phyloP scores from a whole-genome alignment of 176 grass and related monocot genomes.

The Carex kokanica region DNA sequence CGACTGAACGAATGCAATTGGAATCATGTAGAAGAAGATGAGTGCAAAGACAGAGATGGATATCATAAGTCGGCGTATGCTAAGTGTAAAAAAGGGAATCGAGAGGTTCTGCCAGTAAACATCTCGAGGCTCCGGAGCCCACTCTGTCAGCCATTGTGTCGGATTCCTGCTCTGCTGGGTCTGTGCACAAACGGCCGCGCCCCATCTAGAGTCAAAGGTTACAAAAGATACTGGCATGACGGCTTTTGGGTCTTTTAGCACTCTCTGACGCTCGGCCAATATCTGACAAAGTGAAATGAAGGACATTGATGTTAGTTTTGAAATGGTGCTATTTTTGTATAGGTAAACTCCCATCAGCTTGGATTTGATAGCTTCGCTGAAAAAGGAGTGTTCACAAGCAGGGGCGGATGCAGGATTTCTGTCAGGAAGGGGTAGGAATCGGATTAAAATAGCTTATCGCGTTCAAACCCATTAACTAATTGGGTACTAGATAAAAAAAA shows the following conservation, averaged over 20 bases:
- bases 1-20: slow-evolving; percentile 94
- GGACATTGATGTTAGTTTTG: neutral
- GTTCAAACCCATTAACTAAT: no score
- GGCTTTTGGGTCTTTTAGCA: slow-evolving; percentile 83
- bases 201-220: slow-evolving; percentile 97
- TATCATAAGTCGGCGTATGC: slow-evolving; percentile 78
- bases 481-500: no score
- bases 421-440: no score
- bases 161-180: slow-evolving; percentile 97
- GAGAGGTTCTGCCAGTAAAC: slow-evolving; percentile 93
- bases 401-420: no score
- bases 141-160: slow-evolving; percentile 79
- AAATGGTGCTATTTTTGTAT: neutral
- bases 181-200: slow-evolving; percentile 90
- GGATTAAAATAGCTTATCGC: no score
- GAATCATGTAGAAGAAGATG: slow-evolving; percentile 97
- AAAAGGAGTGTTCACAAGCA: neutral
- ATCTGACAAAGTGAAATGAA: slow-evolving; percentile 50
- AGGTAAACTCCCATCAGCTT: neutral
- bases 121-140: slow-evolving; percentile 96
- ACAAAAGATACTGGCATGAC: slow-evolving; percentile 96
- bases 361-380: neutral
- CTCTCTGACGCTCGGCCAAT: slow-evolving; percentile 58
- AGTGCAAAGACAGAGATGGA: slow-evolving; percentile 70
- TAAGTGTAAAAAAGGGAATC: slow-evolving; percentile 96